Conservation (phyloP, 2,329 filamentous ascomycete species). For the Corniculantispora saksenae region DNA sequence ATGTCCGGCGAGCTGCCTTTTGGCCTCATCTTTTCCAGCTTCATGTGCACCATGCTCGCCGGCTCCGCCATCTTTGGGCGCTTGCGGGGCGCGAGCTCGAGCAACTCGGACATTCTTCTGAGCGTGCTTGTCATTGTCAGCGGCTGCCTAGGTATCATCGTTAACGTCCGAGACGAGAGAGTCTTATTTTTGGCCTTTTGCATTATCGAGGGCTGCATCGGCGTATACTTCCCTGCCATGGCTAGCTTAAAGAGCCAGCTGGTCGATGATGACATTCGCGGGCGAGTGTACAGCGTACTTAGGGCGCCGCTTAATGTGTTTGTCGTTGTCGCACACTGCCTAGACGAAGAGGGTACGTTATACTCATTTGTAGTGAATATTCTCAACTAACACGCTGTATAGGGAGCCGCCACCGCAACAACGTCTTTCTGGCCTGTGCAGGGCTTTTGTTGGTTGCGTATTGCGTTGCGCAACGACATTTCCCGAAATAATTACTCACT, state of each 20-base stretch:
- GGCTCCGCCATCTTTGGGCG: conserved; percentile 41
- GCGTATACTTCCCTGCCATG: conserved; percentile 59
- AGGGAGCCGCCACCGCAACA: conserved; percentile 33
- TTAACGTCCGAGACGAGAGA: conserved; percentile 42
- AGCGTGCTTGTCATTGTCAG: conserved; percentile 33
- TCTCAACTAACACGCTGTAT: background rate
- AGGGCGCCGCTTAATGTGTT: conserved; percentile 59
- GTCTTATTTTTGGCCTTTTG: conserved; percentile 58
- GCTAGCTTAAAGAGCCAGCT: conserved; percentile 54
- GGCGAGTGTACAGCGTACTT: conserved; percentile 57
- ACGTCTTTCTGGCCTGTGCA: conserved; percentile 28
- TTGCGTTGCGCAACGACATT: background rate
- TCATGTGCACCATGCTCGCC: conserved; percentile 59
- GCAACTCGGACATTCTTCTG: background rate
- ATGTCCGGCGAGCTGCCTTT: conserved; percentile 37
- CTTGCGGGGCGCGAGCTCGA: background rate
- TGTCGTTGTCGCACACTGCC: conserved; percentile 48
- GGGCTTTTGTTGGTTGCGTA: conserved; percentile 11
- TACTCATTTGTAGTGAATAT: background rate
- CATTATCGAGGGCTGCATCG: conserved; percentile 57
- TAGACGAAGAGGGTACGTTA: conserved; percentile 44
- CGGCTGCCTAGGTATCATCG: conserved; percentile 41
- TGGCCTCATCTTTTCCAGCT: conserved; percentile 55
- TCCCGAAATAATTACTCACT: background rate
- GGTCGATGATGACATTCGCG: conserved; percentile 55